These are phyloP conservation scores for Scenedesmus sp. DNA, from an alignment of 163 green algal genomes.

Conservation along the genomic window DNA sequence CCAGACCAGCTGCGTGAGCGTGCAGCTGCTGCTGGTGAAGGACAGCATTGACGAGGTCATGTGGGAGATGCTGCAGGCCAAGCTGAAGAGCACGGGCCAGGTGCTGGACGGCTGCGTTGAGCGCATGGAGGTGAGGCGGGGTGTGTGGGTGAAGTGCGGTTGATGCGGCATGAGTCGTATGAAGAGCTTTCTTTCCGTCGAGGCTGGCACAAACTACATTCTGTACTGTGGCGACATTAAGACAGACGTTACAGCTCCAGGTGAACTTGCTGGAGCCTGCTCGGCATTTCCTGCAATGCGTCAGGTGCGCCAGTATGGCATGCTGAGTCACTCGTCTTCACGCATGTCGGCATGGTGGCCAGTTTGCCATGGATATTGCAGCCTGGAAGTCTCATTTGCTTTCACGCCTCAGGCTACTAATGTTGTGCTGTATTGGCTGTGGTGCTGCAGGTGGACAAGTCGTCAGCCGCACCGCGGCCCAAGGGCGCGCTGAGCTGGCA, in stretches of 20 bases:
- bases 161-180: not conserved
- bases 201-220: too few species aligned
- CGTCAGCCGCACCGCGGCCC: not conserved
- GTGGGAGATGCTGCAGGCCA: slow-evolving; percentile 73
- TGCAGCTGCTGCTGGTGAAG: slow-evolving; percentile 90
- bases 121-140: slow-evolving; percentile 53
- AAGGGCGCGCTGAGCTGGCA: not conserved
- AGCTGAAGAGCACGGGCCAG: slow-evolving; percentile 65
- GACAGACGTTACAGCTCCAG: not conserved
- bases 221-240: too few species aligned
- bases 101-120: slow-evolving; percentile 68
- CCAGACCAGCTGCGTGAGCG: slow-evolving; percentile 81
- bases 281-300: not conserved
- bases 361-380: too few species aligned
- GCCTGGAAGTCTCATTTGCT: too few species aligned
- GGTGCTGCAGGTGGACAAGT: slow-evolving; percentile 32
- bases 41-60: slow-evolving; percentile 86
- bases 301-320: not conserved
- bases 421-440: not conserved
- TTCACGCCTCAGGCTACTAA: not conserved
- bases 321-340: not conserved
- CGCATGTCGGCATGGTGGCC: not conserved
- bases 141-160: not conserved
- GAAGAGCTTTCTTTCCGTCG: too few species aligned
- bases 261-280: not conserved